phyloP scores from a whole-genome alignment of 331 rosid genomes.

The Quercus tomentella region DNA sequence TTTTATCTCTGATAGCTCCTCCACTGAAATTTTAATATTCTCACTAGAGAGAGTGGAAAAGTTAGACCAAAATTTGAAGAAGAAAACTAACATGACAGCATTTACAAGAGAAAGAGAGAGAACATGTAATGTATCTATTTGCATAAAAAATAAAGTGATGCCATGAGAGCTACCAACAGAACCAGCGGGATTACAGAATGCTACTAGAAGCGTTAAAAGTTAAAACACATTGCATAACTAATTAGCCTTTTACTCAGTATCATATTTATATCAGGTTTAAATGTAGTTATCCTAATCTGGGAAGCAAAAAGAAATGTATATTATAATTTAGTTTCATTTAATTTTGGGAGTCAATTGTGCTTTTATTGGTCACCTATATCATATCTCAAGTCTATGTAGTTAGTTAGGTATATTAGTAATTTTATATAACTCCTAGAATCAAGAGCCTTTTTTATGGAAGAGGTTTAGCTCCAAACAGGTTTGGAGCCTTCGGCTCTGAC shows the following conservation, averaged over 20 bases:
- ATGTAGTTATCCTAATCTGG: too few species aligned
- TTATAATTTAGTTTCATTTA: too few species aligned
- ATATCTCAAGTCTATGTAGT: too few species aligned
- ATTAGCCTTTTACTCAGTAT: background rate
- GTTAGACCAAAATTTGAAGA: conserved; percentile 7
- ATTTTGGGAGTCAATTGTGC: too few species aligned
- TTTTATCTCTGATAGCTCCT: conserved; percentile 74
- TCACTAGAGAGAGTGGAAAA: conserved; percentile 44
- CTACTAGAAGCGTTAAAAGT: background rate
- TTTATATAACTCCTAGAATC: too few species aligned
- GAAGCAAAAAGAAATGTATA: too few species aligned
- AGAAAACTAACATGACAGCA: conserved; percentile 11
- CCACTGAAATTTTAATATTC: conserved; percentile 61
- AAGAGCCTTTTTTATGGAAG: too few species aligned
- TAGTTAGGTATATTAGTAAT: too few species aligned
- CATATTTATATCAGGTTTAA: background rate
- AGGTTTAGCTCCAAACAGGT: too few species aligned
- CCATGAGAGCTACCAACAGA: conserved; percentile 2
- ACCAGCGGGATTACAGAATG: background rate
- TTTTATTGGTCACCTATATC: too few species aligned
- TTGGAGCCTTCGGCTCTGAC: too few species aligned
- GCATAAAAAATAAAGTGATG: background rate
- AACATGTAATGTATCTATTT: conserved; percentile 2
- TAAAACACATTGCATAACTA: background rate
- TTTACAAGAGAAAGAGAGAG: conserved; percentile 5